Evolutionary conservation across 2,329 filamentous ascomycete genomes (phyloP).

Genomic region (Fonsecaea erecta): DNA sequence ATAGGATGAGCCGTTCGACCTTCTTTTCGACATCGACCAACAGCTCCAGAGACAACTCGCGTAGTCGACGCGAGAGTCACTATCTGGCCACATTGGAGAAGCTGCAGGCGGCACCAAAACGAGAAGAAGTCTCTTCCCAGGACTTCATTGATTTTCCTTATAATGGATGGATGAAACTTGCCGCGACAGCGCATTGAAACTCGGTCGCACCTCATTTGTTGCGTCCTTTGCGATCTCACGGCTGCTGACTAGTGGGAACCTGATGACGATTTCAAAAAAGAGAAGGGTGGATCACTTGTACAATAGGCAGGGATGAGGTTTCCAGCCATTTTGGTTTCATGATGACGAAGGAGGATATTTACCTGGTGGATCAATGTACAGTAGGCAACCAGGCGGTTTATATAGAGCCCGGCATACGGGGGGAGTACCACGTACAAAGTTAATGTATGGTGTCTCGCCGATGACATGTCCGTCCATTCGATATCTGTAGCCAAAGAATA

Average conservation of each 20-base stretch:
- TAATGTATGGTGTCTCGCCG: background rate
- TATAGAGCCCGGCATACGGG: background rate
- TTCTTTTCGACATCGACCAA: constrained; percentile 32
- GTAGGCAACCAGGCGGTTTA: background rate
- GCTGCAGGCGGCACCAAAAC: constrained; percentile 26
- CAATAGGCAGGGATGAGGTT: constrained; percentile 7
- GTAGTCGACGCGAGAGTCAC: constrained; percentile 24
- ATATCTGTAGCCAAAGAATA: too few species aligned
- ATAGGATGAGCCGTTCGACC: constrained; percentile 26
- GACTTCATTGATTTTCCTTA: constrained; percentile 38
- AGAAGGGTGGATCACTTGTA: constrained; percentile 8
- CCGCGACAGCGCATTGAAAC: constrained; percentile 26
- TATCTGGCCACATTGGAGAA: constrained; percentile 32
- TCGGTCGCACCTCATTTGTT: background rate
- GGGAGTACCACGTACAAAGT: background rate
- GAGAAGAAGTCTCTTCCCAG: constrained; percentile 37
- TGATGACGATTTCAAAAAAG: background rate
- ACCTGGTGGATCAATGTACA: constrained; percentile 6
- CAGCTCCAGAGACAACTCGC: constrained; percentile 24
- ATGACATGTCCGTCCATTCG: background rate
- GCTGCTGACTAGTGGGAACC: too few species aligned
- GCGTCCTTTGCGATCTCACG: constrained; percentile 1
- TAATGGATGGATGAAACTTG: constrained; percentile 33
- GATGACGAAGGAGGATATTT: constrained; percentile 11
- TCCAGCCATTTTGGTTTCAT: background rate